phyloP scores from a whole-genome alignment of 441 rosid species.

The Euphorbia celastroides region DNA sequence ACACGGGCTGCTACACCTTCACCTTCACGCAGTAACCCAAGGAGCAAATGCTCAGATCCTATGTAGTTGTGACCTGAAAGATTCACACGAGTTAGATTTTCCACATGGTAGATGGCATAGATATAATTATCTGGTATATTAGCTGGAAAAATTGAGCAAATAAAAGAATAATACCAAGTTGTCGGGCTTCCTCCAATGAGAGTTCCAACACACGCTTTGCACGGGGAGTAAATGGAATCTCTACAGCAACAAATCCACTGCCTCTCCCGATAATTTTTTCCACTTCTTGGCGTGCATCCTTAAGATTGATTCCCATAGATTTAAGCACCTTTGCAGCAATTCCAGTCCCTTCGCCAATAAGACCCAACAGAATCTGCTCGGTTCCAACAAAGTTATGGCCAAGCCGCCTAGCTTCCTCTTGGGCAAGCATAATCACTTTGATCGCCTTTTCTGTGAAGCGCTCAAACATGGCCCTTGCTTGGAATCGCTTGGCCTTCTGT shows the following conservation, averaged over 20 bases:
- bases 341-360: constrained; percentile 97
- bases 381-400: constrained; percentile 99
- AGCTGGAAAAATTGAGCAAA: neutral
- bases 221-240: constrained; percentile 97
- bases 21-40: constrained; percentile 95
- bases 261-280: constrained; percentile 98
- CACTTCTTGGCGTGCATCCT: constrained; percentile 92
- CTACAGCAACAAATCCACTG: constrained; percentile 93
- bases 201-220: constrained; percentile 94
- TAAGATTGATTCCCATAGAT: constrained; percentile 96
- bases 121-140: neutral
- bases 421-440: constrained; percentile 98
- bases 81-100: constrained; percentile 11
- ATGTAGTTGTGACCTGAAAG: constrained; percentile 90
- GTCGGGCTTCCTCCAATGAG: constrained; percentile 93
- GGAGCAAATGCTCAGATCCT: constrained; percentile 97
- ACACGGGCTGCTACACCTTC: constrained; percentile 99
- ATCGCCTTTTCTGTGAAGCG: constrained; percentile 95
- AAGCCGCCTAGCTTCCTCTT: constrained; percentile 96
- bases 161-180: constrained; percentile 51
- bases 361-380: constrained; percentile 89
- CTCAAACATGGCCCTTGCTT: constrained; percentile 85
- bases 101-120: constrained; percentile 5
- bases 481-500: constrained; percentile 44
- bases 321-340: constrained; percentile 98